Evolutionary conservation across 352 stramenopile genomes (phyloP), one percentile per base, ranked within the genome.

Genomic region (Globisporangium uncinulatum): DNA sequence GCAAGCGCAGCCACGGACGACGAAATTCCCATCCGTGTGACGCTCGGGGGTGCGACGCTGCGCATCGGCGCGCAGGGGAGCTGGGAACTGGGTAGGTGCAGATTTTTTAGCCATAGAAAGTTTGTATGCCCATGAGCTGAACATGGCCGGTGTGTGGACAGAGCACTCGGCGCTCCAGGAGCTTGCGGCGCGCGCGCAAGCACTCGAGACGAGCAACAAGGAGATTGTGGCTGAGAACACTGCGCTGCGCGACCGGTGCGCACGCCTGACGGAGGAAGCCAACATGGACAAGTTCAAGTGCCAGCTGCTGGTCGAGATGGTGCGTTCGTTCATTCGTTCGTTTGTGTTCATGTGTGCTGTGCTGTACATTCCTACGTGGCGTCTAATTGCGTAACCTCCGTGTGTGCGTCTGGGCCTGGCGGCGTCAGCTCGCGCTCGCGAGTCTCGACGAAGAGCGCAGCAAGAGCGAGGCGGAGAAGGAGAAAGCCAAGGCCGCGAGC

Each of bases 281-380:
- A 92, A 92, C 58, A 90, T 95, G 78, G 82, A 91, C 47, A 92
- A 92, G 54, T 95, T 95, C 60, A 95, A 91, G 61, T 91, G 83
- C 54, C 81, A 93, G 55, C 65, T 95, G 32, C 78, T 95, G 52
- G 70, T 95, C 8, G 85, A 95, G 56, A 95, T 95, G 85, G 83
- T 88, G 58, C 52, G 60, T 54, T 9, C 52, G 60, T 54, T 9
- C 1, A 29, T 29, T 9, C 1, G 43, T 9, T 13, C 19, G 9
- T 34, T 10, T 37, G 20, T 44, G 13, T 32, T 7, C 5, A 37
- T 37, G 9, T 9, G 32, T 31, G 11, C 14, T 45, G 14, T 36
- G 39, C 31, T 51, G 10, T 49, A 21, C 41, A 46, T 19, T 6
- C 8, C 15, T 46, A 20, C 17, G 17, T 29, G 24, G 24, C 24